Conservation (phyloP, 768 basidiomycete genomes). For the Boletus pseudopeckii region DNA sequence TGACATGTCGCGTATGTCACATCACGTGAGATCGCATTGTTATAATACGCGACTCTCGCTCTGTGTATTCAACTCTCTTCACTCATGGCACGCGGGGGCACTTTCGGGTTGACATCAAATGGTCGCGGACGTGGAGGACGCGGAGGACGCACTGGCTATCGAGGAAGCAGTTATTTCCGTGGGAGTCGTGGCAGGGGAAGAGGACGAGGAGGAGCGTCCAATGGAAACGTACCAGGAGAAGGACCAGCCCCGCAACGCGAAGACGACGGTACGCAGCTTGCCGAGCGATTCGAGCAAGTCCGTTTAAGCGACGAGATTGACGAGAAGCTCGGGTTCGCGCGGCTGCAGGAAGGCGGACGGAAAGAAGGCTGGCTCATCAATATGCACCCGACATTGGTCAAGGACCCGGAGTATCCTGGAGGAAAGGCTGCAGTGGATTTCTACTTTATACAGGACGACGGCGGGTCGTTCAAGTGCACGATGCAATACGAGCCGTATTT, state of each 20-base stretch:
- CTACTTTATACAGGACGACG: conserved; percentile 97
- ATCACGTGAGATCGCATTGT: conserved; percentile 15
- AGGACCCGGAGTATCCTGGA: conserved; percentile 78
- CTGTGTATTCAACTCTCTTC: not conserved
- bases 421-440: conserved; percentile 92
- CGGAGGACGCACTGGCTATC: conserved; percentile 35
- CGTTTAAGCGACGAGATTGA: conserved; percentile 82
- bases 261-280: conserved; percentile 86
- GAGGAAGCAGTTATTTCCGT: conserved; percentile 37
- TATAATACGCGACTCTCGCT: conserved; percentile 8
- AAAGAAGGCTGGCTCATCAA: conserved; percentile 95
- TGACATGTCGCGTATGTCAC: conserved; percentile 29
- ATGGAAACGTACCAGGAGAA: conserved; percentile 38
- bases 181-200: conserved; percentile 52
- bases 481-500: conserved; percentile 95
- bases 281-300: conserved; percentile 82
- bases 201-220: conserved; percentile 32
- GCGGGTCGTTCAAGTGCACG: conserved; percentile 93
- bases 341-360: conserved; percentile 72
- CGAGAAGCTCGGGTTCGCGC: conserved; percentile 85
- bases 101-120: conserved; percentile 54
- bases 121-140: conserved; percentile 40
- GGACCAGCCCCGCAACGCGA: conserved; percentile 61
- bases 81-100: conserved; percentile 43
- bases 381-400: conserved; percentile 95